Base-by-base conservation (phyloP, 352 stramenopile genomes). In the Aphanomyces astaci region DNA sequence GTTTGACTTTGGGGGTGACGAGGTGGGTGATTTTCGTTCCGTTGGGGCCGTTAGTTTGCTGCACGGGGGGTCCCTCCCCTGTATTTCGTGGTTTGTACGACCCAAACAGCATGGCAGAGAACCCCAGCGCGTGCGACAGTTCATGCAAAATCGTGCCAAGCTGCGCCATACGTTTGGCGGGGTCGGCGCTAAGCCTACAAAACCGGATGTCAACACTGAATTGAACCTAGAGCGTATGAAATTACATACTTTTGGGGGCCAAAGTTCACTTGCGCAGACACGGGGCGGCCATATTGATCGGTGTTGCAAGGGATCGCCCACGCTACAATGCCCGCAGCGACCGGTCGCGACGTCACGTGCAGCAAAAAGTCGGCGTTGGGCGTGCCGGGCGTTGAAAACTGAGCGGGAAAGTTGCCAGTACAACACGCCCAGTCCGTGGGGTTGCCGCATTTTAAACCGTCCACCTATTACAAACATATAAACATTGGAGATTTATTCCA, bases 281-380 rank as follows among this genome's bases (percentile, higher is more conserved):
- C 63, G 19, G 70, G 70, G 3, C 84, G 83, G 63, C 93, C 87
- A 62, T 81, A 89, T 54, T 94, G 84, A 63, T 95, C 85, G 48
- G 87, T 90, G 65, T 92, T 86, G 65, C 87, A 95, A 0, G 87
- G 88, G 0, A 81, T 81, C 0, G 87, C 85, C 65, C 90, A 95
- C 15, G 84, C 87, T 1, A 95, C 67, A 13, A 88, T 84, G 0
- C 73, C 71, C 4, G 65, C 64, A 24, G 4, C 67, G 59, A 0
- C 84, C 83, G 5, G 70, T 72, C 0, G 74, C 74, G 0, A 81
- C 78, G 10, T 80, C 28, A 94, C 65, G 63, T 92, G 91, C 0
- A 94, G 73, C 52, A 91, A n/a, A 52, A 92, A 92, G 46, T 92
- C 86, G 13, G 81, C 74, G 28, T 88, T 54, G 0, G 70, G 43